Base-by-base conservation (phyloP, 2,329 filamentous ascomycete genomes). In the Arthrobotrys megalospora region DNA sequence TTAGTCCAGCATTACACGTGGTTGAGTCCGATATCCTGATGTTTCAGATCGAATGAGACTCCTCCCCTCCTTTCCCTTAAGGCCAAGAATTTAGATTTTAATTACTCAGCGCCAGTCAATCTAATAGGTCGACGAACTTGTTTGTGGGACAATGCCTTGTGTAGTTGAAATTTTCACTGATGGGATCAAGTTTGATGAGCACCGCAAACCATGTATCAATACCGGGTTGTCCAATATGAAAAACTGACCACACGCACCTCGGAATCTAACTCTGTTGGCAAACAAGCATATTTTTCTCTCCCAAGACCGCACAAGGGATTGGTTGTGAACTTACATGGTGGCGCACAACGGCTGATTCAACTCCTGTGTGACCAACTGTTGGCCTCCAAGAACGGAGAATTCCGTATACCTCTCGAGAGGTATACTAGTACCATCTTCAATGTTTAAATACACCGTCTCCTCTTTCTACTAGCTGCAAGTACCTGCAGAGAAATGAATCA, bases 301-400 rank as follows among this genome's bases (percentile, higher is more conserved):
- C 2, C 45, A 24, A 19, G 11, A 16, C 34, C 19, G 10, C 6
- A n/a, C n/a, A 21, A 11, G 52, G 28, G n/a, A 45, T 45, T 45
- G 41, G 41, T 24, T 48, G 55, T 11, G n/a, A 43, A 60, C 55
- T 60, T 16, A 36, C 55, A 43, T 43, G 55, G 55, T 60, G 55
- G 55, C 55, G 55, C 36, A 24, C 36, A 41, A 12, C 55, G 55
- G 36, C 55, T 60, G 55, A 41, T 48, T 21, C 6, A 36, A 60
- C 19, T 28, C 34, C 36, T 43, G 36, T 48, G 45, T 48, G 45
- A 48, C 45, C 19, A 48, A 8, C 6, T 24, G 45, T 48, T 45
- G 41, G 12, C 41, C 41, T 21, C 52, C 32, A 11, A 24, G 16
- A 52, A 16, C 14, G 14, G 47, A 50, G 24, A 6, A 45, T 45